These are phyloP conservation scores for Serendipita sp. DNA, from an alignment of 768 basidiomycete species.

Conservation along the genomic window DNA sequence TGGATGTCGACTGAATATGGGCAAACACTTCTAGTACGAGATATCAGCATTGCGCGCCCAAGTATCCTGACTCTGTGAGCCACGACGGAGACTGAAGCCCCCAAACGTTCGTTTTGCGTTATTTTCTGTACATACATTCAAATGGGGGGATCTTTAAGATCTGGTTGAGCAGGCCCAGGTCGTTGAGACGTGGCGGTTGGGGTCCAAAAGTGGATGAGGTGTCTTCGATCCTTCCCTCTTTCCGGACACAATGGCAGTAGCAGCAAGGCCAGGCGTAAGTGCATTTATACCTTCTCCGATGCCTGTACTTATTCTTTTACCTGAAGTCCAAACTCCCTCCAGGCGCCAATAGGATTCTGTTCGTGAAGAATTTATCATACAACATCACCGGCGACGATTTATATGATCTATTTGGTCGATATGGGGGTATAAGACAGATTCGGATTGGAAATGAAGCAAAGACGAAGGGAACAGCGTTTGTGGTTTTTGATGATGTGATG, in stretches of 20 bases:
- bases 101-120: neutral
- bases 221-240: neutral
- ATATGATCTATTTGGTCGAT: constrained; percentile 94
- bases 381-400: constrained; percentile 85
- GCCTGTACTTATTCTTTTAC: neutral
- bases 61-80: neutral
- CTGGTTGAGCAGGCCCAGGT: neutral
- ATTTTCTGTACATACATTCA: neutral
- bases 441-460: constrained; percentile 84
- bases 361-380: constrained; percentile 87
- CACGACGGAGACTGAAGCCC: neutral
- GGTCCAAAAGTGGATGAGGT: neutral
- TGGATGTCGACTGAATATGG: neutral
- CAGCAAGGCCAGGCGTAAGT: neutral
- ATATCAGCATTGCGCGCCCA: neutral
- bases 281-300: neutral
- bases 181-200: neutral
- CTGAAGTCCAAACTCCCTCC: constrained; percentile 64
- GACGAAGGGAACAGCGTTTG: constrained; percentile 90
- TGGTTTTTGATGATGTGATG: constrained; percentile 93
- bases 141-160: neutral
- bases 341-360: constrained; percentile 80
- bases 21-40: neutral
- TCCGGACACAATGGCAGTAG: neutral
- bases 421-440: constrained; percentile 91